phyloP scores from a whole-genome alignment of 2,329 filamentous ascomycete species.

The Biscogniauxia sp. region DNA sequence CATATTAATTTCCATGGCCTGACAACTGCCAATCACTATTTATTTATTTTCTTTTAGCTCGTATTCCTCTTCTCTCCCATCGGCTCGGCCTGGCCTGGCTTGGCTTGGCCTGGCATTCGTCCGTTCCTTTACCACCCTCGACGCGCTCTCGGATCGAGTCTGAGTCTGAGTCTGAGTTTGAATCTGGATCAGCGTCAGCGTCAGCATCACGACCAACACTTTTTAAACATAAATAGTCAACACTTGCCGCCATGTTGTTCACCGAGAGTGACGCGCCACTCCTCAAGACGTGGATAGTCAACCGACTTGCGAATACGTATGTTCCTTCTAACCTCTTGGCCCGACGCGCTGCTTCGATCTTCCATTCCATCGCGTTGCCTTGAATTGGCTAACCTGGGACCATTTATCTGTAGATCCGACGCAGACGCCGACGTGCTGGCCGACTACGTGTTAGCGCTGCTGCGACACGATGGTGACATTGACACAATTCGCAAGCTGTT shows the following conservation, averaged over 20 bases:
- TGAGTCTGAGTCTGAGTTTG: neutral
- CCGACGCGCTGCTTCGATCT: neutral
- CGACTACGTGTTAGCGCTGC: constrained; percentile 77
- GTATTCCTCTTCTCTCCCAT: too few species aligned
- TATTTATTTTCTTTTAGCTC: too few species aligned
- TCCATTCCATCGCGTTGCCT: too few species aligned
- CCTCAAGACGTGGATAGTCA: constrained; percentile 76
- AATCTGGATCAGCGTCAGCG: too few species aligned
- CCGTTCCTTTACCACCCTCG: too few species aligned
- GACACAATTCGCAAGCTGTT: constrained; percentile 66
- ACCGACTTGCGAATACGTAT: constrained; percentile 72
- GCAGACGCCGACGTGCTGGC: constrained; percentile 79
- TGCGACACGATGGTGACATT: constrained; percentile 66
- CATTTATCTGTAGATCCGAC: constrained; percentile 58
- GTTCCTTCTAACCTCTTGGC: constrained; percentile 29
- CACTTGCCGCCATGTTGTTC: constrained; percentile 52
- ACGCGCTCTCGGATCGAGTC: neutral
- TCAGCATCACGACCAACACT: too few species aligned
- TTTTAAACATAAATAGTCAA: neutral
- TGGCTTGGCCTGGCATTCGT: too few species aligned
- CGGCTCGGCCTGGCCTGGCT: too few species aligned
- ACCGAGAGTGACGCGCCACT: constrained; percentile 58
- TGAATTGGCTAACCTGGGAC: too few species aligned
- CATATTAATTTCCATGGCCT: too few species aligned
- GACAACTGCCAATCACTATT: too few species aligned